Evolutionary conservation across 2,329 filamentous ascomycete genomes (phyloP), one percentile per base, ranked within the genome.

Genomic region (Mycogone perniciosa): DNA sequence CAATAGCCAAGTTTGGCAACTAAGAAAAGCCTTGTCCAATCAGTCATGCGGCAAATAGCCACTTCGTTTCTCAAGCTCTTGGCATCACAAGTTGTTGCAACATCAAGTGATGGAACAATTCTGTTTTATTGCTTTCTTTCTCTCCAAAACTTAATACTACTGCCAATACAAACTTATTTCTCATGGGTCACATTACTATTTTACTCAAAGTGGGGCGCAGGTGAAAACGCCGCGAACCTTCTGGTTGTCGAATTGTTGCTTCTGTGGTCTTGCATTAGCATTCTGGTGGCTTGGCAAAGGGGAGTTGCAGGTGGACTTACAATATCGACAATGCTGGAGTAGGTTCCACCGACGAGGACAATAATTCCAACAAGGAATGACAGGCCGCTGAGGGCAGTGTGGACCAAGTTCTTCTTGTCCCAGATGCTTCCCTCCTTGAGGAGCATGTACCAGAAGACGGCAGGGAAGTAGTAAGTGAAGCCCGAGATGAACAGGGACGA

Each of bases 401-500:
- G 52, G n/a, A 47, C 7, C 5, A 63, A 40, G 55, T 65, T 65
- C 44, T 64, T 54, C 42, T 55, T 56, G 50, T 60, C 45, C 46
- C 56, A 63, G 47, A 53, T 51, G 27, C 55, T 57, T 33, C 63
- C 63, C 39, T 65, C 59, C 29, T 57, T 51, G 26, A 65, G 57
- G 13, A 71, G 65, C 54, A 70, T 65, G 60, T 71, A 70, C 63
- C 67, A 71, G 57, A 72, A 67, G 54, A 71, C 64, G 41, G 68
- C 69, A 3, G 71, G 63, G 35, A 70, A 56, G 43, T 70, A 68
- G 53, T 72, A 61, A 13, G 58, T 60, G 50, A 62, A 62, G 46
- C 60, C 60, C 1, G 73, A 76, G 59, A 76, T 66, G 60, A 77
- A 76, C 27, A 77, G 69, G 6, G 73, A 68, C 6, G 74, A 76